A percentile compares a stretch with the other conserved stretches of the same genome.
Evolutionary conservation across 2,329 filamentous ascomycete genomes (phyloP).

Genomic region (Colletotrichum lupini): DNA sequence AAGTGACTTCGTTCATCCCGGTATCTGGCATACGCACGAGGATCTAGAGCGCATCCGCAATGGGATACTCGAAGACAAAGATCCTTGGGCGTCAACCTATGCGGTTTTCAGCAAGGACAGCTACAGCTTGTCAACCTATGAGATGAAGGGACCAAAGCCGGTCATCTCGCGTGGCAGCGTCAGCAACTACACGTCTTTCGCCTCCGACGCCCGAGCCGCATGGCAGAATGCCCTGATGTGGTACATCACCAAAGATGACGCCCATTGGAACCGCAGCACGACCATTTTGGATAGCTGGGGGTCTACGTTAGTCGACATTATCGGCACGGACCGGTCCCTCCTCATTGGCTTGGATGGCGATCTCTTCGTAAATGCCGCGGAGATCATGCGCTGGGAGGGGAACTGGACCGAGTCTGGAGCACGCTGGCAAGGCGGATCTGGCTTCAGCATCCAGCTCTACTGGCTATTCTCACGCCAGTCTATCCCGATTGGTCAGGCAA

Average conservation of each 20-base stretch:
- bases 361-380: constrained; percentile 53
- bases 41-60: constrained; percentile 29
- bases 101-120: constrained; percentile 21
- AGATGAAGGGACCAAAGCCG: constrained; percentile 44
- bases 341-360: constrained; percentile 52
- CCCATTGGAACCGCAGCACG: constrained; percentile 47
- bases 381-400: constrained; percentile 57
- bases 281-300: constrained; percentile 52
- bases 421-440: constrained; percentile 46
- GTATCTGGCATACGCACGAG: constrained; percentile 31
- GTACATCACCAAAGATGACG: constrained; percentile 52
- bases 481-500: constrained; percentile 52
- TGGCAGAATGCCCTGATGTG: constrained; percentile 55
- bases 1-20: constrained; percentile 22
- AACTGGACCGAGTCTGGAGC: constrained; percentile 50
- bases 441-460: constrained; percentile 53
- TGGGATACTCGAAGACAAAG: constrained; percentile 10
- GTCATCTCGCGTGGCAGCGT: constrained; percentile 45
- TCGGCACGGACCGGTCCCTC: constrained; percentile 48
- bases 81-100: constrained; percentile 23
- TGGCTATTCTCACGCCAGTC: constrained; percentile 53
- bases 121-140: constrained; percentile 36
- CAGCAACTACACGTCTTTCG: constrained; percentile 51
- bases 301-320: constrained; percentile 44
- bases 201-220: constrained; percentile 49